A percentile compares a stretch with the other conserved stretches of the same genome.
Conservation (phyloP, 768 basidiomycete species). For the Mycena venus region DNA sequence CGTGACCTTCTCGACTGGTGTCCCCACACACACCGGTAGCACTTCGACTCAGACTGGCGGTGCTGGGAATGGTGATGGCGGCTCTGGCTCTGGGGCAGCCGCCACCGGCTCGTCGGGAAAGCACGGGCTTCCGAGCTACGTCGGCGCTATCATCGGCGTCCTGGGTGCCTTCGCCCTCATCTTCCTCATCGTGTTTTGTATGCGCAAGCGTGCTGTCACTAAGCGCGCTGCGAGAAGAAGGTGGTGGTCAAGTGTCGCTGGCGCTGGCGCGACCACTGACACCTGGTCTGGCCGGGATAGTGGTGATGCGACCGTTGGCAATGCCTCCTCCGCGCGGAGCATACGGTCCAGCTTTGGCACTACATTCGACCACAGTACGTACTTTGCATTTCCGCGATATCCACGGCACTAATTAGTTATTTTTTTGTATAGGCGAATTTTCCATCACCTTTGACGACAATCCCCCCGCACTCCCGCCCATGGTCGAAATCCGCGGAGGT, state of each 20-base stretch:
- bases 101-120: conserved; percentile 16
- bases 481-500: conserved; percentile 65
- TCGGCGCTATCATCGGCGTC: conserved; percentile 17
- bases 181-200: conserved; percentile 11
- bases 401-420: conserved; percentile 12
- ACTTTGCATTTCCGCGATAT: neutral
- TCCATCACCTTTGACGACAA: conserved; percentile 33
- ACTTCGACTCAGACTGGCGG: neutral
- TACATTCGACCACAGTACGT: conserved; percentile 35
- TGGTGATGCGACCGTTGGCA: conserved; percentile 26
- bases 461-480: conserved; percentile 56
- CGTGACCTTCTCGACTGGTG: conserved; percentile 20
- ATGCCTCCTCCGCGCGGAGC: conserved; percentile 19
- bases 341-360: conserved; percentile 33
- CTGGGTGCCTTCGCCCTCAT: conserved; percentile 11
- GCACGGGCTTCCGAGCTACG: conserved; percentile 13
- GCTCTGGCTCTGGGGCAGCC: conserved; percentile 13
- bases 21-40: conserved; percentile 22
- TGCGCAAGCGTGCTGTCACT: conserved; percentile 20
- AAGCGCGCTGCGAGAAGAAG: conserved; percentile 8
- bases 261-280: neutral
- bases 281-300: conserved; percentile 1
- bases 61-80: conserved; percentile 8
- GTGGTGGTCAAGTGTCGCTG: conserved; percentile 20
- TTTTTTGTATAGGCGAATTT: conserved; percentile 24